Percentiles rank a stretch among this genome's conserved stretches.
These are phyloP conservation scores for Quercus cerris DNA, from an alignment of 306 rosid genomes.

Conservation along the genomic window DNA sequence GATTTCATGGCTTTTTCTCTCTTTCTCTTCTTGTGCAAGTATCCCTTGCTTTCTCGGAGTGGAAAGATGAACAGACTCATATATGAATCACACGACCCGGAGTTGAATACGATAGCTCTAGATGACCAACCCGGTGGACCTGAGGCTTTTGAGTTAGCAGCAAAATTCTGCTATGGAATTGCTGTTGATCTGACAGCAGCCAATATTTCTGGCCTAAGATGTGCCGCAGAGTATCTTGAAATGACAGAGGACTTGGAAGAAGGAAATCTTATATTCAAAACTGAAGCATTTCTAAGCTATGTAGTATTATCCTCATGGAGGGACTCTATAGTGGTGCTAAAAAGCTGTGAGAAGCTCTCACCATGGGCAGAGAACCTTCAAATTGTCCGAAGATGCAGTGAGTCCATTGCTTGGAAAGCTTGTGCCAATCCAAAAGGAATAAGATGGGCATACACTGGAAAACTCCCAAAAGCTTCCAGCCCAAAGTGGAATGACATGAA, in stretches of 20 bases:
- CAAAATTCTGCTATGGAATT: slow-evolving; percentile 89
- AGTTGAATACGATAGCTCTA: slow-evolving; percentile 60
- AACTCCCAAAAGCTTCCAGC: slow-evolving; percentile 54
- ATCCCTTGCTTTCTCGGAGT: slow-evolving; percentile 86
- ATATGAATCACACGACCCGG: slow-evolving; percentile 63
- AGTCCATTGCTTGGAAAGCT: slow-evolving; percentile 98
- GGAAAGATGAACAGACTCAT: slow-evolving; percentile 86
- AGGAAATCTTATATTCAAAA: slow-evolving; percentile 94
- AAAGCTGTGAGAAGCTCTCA: slow-evolving; percentile 90
- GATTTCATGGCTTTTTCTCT: not conserved
- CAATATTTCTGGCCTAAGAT: slow-evolving; percentile 90
- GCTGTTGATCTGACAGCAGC: slow-evolving; percentile 94
- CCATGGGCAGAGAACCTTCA: slow-evolving; percentile 98
- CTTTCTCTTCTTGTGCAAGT: slow-evolving; percentile 42
- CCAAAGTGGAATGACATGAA: slow-evolving; percentile 80
- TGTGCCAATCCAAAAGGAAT: slow-evolving; percentile 98
- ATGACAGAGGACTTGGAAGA: slow-evolving; percentile 98
- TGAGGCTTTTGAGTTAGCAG: slow-evolving; percentile 86
- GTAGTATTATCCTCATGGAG: slow-evolving; percentile 96
- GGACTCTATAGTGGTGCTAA: slow-evolving; percentile 87
- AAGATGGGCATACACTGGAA: slow-evolving; percentile 89
- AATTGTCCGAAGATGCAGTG: slow-evolving; percentile 89
- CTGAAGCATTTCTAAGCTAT: slow-evolving; percentile 96
- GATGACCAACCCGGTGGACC: slow-evolving; percentile 91
- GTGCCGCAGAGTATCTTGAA: slow-evolving; percentile 92